Conservation (phyloP, 1,139 yeast genomes). For the Wickerhamiella pararugosa region DNA sequence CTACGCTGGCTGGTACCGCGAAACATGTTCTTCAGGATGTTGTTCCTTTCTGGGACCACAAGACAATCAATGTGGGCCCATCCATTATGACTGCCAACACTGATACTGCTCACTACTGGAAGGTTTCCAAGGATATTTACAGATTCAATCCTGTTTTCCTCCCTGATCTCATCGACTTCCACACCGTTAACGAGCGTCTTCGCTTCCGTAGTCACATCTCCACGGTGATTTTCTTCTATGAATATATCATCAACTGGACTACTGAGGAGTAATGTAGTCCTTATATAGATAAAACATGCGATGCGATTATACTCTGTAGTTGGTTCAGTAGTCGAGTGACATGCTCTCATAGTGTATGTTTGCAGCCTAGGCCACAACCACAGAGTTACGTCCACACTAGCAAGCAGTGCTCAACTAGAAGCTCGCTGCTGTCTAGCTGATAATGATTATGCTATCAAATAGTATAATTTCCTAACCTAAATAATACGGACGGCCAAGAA, state of each 20-base stretch:
- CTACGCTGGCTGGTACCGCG: constrained; percentile 39
- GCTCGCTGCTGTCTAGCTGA: too few relatives aligned
- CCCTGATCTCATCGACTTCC: constrained; percentile 21
- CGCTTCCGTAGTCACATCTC: constrained; percentile 39
- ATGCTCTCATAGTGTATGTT: too few relatives aligned
- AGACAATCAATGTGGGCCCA: constrained; percentile 32
- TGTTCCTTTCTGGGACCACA: constrained; percentile 5
- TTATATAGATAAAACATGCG: too few relatives aligned
- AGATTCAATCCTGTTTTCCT: constrained; percentile 34
- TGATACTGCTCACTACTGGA: constrained; percentile 64
- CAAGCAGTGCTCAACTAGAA: too few relatives aligned
- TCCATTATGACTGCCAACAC: constrained; percentile 60
- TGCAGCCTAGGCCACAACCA: too few relatives aligned
- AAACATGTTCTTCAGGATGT: constrained; percentile 38
- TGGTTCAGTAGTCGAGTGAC: too few relatives aligned
- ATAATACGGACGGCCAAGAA: too few relatives aligned
- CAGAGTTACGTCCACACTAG: too few relatives aligned
- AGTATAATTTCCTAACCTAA: too few relatives aligned
- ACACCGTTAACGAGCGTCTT: constrained; percentile 49
- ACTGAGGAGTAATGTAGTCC: too few relatives aligned
- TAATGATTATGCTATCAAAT: too few relatives aligned
- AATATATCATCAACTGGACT: constrained; percentile 19
- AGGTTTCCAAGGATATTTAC: constrained; percentile 50
- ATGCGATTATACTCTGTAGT: too few relatives aligned
- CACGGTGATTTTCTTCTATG: constrained; percentile 43